These are phyloP conservation scores for Boletus rufocinnamomeus DNA, from an alignment of 768 basidiomycete genomes.

Conservation along the genomic window DNA sequence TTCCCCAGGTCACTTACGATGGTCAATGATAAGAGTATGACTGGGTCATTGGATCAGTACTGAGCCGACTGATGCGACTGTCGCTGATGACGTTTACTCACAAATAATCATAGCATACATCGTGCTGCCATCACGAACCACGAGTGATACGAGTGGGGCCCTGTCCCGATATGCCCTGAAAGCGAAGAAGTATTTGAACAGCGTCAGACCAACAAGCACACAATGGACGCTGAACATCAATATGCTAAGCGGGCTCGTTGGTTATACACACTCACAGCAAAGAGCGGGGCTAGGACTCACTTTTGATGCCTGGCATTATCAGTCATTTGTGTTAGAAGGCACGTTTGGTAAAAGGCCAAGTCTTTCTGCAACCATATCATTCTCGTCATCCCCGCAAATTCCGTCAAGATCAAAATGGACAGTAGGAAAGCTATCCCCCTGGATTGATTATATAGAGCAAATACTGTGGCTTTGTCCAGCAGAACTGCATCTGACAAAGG, in stretches of 20 bases:
- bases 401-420: slow-evolving; percentile 2
- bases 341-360: neutral
- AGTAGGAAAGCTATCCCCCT: slow-evolving; percentile 9
- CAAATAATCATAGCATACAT: slow-evolving; percentile 10
- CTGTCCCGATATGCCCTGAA: slow-evolving; percentile 21
- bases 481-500: neutral
- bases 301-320: slow-evolving; percentile 2
- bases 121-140: slow-evolving; percentile 20
- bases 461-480: slow-evolving; percentile 2
- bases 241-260: slow-evolving; percentile 4
- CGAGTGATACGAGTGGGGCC: slow-evolving; percentile 22
- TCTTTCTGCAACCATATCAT: neutral
- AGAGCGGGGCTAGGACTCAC: neutral
- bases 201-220: slow-evolving; percentile 17
- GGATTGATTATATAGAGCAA: slow-evolving; percentile 20
- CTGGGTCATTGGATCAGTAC: slow-evolving; percentile 5
- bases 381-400: slow-evolving; percentile 3
- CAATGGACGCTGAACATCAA: slow-evolving; percentile 19
- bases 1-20: neutral
- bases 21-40: neutral
- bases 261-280: neutral
- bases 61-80: too few relatives aligned
- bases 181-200: slow-evolving; percentile 21
- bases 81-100: slow-evolving; percentile 4
- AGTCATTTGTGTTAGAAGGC: slow-evolving; percentile 7